Conservation (phyloP, 768 basidiomycete species). For the Myochromella boudieri region DNA sequence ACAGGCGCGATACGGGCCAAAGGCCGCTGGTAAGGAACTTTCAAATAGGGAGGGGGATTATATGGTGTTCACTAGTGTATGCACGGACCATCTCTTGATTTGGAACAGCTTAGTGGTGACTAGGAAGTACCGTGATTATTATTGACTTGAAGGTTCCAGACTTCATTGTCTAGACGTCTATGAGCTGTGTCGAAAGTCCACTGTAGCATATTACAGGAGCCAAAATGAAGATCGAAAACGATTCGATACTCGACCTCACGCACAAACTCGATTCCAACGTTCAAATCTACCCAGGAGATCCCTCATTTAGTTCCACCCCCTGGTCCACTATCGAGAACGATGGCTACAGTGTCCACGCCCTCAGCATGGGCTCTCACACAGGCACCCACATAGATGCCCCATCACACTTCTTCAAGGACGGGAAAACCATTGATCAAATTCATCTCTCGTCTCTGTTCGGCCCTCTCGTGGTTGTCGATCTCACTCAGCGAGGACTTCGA, state of each 20-base stretch:
- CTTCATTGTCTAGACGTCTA: too few species aligned
- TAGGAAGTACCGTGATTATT: too few species aligned
- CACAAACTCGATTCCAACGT: constrained; percentile 45
- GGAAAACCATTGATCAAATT: constrained; percentile 57
- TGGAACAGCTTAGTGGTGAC: too few species aligned
- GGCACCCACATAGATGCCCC: constrained; percentile 84
- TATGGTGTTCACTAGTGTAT: constrained; percentile 6
- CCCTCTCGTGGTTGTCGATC: constrained; percentile 55
- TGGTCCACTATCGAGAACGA: constrained; percentile 40
- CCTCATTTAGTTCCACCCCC: constrained; percentile 38
- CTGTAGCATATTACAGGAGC: too few species aligned
- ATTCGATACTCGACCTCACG: constrained; percentile 48
- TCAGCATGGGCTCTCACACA: constrained; percentile 67
- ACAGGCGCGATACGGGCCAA: constrained; percentile 98
- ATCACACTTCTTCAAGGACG: constrained; percentile 63
- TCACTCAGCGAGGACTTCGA: constrained; percentile 30
- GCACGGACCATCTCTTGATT: constrained; percentile 18
- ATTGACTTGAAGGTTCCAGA: too few species aligned
- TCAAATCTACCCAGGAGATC: constrained; percentile 59
- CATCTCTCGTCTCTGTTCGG: constrained; percentile 53
- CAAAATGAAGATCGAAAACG: neutral
- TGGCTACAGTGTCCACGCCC: constrained; percentile 48
- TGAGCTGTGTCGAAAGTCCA: too few species aligned
- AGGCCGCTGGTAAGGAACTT: constrained; percentile 84
- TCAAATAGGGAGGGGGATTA: neutral